Evolutionary conservation across 2,329 filamentous ascomycete genomes (phyloP).

Genomic region (Amesomyces nigricolor): DNA sequence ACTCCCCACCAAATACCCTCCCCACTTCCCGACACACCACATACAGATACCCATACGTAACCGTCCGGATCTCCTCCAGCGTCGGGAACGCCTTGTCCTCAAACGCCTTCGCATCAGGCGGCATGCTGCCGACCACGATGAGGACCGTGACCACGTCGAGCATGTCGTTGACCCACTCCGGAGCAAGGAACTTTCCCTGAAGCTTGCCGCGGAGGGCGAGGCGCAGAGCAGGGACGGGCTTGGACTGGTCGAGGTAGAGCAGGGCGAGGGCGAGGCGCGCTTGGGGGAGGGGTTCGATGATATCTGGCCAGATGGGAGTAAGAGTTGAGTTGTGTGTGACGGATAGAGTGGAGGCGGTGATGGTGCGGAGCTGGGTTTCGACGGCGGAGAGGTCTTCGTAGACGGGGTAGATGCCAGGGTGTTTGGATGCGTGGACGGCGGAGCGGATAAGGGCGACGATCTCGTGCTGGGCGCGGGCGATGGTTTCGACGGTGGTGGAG

Average conservation of each 20-base stretch:
- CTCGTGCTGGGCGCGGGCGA: conserved; percentile 19
- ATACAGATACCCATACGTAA: conserved; percentile 25
- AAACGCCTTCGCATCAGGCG: conserved; percentile 10
- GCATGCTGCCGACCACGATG: conserved; percentile 16
- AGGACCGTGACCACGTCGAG: conserved; percentile 24
- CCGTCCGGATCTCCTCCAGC: conserved; percentile 19
- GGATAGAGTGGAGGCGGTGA: conserved; percentile 6
- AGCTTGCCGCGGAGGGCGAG: conserved; percentile 28
- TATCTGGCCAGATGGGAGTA: conserved; percentile 24
- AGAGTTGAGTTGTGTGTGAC: too few relatives aligned
- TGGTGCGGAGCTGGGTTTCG: conserved; percentile 20
- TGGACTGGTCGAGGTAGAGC: conserved; percentile 24
- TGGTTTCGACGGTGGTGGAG: conserved; percentile 11
- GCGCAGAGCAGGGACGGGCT: conserved; percentile 23
- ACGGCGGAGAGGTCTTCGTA: conserved; percentile 19
- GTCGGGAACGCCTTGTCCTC: conserved; percentile 15
- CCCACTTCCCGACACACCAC: conserved; percentile 18
- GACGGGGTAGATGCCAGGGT: conserved; percentile 12
- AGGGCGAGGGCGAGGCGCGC: conserved; percentile 23
- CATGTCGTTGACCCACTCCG: conserved; percentile 28
- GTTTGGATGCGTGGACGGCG: conserved; percentile 12
- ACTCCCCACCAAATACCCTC: conserved; percentile 24
- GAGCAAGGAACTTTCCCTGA: conserved; percentile 16
- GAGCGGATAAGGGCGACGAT: conserved; percentile 18
- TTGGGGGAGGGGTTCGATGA: conserved; percentile 29